Evolutionary conservation across 108 stramenopile genomes (phyloP).

Genomic region (Craspedostauros australis): DNA sequence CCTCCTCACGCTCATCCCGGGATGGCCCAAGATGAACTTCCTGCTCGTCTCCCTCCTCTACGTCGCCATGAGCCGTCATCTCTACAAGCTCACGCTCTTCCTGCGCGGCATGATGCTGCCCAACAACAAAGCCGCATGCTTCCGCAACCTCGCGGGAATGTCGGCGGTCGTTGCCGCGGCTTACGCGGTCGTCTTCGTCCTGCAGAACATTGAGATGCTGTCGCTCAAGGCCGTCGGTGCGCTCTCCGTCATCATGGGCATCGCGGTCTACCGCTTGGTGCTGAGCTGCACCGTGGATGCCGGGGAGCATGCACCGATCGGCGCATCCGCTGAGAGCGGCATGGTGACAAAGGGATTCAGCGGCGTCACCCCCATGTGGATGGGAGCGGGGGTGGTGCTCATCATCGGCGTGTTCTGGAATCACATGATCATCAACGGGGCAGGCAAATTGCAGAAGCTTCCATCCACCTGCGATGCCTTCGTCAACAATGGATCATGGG

Average conservation of each 20-base stretch:
- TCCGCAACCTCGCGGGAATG: constrained; percentile 41
- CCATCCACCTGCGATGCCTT: constrained; percentile 45
- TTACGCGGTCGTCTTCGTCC: constrained; percentile 34
- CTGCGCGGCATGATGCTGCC: constrained; percentile 72
- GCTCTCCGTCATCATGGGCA: constrained; percentile 41
- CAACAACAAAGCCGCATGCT: constrained; percentile 46
- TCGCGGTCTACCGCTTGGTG: constrained; percentile 41
- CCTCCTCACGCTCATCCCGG: constrained; percentile 65
- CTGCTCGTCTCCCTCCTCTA: constrained; percentile 63
- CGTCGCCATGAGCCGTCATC: constrained; percentile 46
- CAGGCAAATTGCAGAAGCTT: constrained; percentile 46
- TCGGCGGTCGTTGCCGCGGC: constrained; percentile 26
- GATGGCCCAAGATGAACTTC: constrained; percentile 77
- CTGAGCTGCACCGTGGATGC: constrained; percentile 23
- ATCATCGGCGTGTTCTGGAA: constrained; percentile 54
- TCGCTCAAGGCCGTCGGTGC: constrained; percentile 19
- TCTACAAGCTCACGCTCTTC: constrained; percentile 57
- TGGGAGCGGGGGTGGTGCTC: constrained; percentile 36
- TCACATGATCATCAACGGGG: constrained; percentile 48
- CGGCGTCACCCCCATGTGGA: background rate
- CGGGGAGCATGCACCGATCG: background rate
- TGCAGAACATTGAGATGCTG: constrained; percentile 31
- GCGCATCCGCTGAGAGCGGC: background rate
- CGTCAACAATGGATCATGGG: constrained; percentile 69
- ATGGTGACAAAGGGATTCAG: background rate